Evolutionary conservation across 2,329 filamentous ascomycete genomes (phyloP).

Genomic region (Cladobotryum mycophilum): DNA sequence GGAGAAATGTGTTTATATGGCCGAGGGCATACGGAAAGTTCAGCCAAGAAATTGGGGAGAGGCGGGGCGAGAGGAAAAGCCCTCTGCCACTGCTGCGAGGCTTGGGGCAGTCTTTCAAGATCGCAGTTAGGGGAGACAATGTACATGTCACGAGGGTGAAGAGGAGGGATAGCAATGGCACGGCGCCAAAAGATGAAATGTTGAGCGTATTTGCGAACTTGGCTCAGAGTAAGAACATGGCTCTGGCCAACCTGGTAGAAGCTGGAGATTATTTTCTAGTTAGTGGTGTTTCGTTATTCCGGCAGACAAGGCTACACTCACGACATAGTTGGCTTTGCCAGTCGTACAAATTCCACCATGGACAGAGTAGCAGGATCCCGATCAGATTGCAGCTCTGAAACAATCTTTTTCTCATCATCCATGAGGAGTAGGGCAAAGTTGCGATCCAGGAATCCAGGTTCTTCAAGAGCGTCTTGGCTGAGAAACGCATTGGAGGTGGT

Average conservation of each 20-base stretch:
- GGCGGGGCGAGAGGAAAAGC: constrained; percentile 79
- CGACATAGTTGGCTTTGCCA: constrained; percentile 63
- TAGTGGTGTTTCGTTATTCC: neutral
- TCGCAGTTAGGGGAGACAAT: constrained; percentile 88
- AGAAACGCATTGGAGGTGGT: constrained; percentile 77
- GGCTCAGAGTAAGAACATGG: constrained; percentile 66
- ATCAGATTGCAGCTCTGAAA: constrained; percentile 69
- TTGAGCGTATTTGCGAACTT: constrained; percentile 80
- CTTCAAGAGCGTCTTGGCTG: constrained; percentile 60
- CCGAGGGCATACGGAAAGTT: constrained; percentile 72
- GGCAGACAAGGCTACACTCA: constrained; percentile 29
- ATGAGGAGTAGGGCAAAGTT: constrained; percentile 83
- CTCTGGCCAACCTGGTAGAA: constrained; percentile 65
- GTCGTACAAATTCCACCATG: constrained; percentile 74
- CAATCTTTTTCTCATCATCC: constrained; percentile 69
- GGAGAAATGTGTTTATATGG: constrained; percentile 81
- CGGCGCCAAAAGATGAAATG: constrained; percentile 96
- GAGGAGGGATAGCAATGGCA: constrained; percentile 81
- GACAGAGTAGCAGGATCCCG: constrained; percentile 68
- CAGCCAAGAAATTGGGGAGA: constrained; percentile 79
- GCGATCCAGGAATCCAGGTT: constrained; percentile 67
- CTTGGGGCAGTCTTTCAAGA: constrained; percentile 61
- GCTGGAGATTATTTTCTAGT: constrained; percentile 19
- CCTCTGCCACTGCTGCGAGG: constrained; percentile 65
- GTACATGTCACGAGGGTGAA: constrained; percentile 86